Percentiles rank a stretch among this genome's conserved stretches.
phyloP scores from a whole-genome alignment of 305 asterid genomes.

The Stenogyne calaminthoides region DNA sequence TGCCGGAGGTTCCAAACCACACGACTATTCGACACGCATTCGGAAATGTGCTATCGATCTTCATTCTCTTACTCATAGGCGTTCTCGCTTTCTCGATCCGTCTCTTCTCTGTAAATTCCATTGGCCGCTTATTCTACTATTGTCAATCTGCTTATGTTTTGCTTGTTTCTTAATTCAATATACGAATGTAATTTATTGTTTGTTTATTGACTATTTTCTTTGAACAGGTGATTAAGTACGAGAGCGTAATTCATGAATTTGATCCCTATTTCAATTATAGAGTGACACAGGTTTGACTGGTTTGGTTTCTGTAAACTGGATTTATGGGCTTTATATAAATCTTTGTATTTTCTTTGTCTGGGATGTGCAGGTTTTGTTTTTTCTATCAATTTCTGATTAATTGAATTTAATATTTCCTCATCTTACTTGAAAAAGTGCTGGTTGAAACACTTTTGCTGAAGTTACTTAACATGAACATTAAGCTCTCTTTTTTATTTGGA shows the following conservation, averaged over 20 bases:
- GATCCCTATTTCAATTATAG: slow-evolving; percentile 99
- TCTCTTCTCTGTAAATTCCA: slow-evolving; percentile 72
- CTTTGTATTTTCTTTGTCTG: not conserved
- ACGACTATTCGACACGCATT: slow-evolving; percentile 76
- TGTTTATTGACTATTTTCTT: not conserved
- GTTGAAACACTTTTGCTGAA: not conserved
- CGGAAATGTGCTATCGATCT: slow-evolving; percentile 79
- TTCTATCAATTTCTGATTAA: not conserved
- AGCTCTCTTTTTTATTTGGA: not conserved
- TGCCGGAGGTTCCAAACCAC: slow-evolving; percentile 51
- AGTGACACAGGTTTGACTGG: slow-evolving; percentile 90
- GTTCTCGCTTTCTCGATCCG: slow-evolving; percentile 99
- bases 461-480: not conserved
- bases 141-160: not conserved
- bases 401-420: not conserved
- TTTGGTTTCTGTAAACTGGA: slow-evolving; percentile 29
- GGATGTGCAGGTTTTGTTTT: not conserved
- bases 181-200: not conserved
- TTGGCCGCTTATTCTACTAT: not conserved
- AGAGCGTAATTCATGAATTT: slow-evolving; percentile 98
- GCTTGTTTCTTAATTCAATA: not conserved
- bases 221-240: slow-evolving; percentile 93
- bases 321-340: slow-evolving; percentile 2
- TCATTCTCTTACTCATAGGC: slow-evolving; percentile 89
- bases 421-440: not conserved